Conservation (phyloP, 1,284 basidiomycete species). For the Xerocomus cyaneibrunnescens region DNA sequence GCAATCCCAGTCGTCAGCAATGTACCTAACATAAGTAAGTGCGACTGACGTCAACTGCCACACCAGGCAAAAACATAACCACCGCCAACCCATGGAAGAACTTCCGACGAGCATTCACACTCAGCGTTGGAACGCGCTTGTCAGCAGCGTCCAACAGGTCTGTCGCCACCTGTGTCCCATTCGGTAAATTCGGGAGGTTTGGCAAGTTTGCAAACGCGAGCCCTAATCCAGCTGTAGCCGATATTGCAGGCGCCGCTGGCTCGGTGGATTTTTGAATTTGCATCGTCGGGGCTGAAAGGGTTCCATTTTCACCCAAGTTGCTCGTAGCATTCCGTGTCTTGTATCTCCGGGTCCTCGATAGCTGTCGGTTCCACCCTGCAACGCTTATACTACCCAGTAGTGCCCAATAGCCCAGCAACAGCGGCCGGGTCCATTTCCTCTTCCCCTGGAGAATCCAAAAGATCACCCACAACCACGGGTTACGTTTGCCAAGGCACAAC, state of each 20-base stretch:
- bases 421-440: conserved; percentile 80
- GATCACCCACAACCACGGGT: conserved; percentile 90
- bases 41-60: conserved; percentile 83
- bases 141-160: conserved; percentile 86
- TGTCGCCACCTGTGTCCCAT: conserved; percentile 66
- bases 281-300: conserved; percentile 24
- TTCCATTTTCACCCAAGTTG: conserved; percentile 36
- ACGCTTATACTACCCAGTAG: conserved; percentile 80
- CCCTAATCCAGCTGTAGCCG: conserved; percentile 35
- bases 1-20: conserved; percentile 17
- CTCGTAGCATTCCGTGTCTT: conserved; percentile 44
- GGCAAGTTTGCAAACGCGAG: conserved; percentile 55
- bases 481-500: conserved; percentile 81
- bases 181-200: conserved; percentile 50
- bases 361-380: conserved; percentile 89
- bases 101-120: conserved; percentile 93
- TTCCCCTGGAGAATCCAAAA: conserved; percentile 75
- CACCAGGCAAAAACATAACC: conserved; percentile 93
- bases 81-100: conserved; percentile 97
- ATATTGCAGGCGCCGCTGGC: conserved; percentile 22
- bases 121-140: conserved; percentile 85
- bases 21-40: conserved; percentile 13
- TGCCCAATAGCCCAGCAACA: conserved; percentile 85
- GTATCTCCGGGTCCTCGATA: conserved; percentile 73
- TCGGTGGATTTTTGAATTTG: conserved; percentile 27